Evolutionary conservation across 129 eudicot genomes (phyloP).

Genomic region (Oenanthe sinensis): DNA sequence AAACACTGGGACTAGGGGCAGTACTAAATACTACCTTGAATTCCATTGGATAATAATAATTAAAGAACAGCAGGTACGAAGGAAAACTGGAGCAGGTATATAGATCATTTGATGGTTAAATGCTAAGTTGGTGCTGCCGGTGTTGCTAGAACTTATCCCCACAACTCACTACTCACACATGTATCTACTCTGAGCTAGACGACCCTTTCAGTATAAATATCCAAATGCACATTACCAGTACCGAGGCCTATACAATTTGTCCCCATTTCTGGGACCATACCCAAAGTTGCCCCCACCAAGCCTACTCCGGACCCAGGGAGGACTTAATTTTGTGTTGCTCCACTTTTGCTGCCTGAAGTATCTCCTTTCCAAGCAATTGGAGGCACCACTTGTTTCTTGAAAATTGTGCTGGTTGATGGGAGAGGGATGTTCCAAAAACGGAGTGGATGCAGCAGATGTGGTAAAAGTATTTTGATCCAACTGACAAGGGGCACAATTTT

Average conservation of each 20-base stretch:
- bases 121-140: constrained; percentile 20
- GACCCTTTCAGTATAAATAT: constrained; percentile 23
- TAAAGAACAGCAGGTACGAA: constrained; percentile 27
- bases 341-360: constrained; percentile 64
- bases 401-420: constrained; percentile 28
- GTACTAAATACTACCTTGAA: constrained; percentile 8
- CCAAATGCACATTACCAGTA: too few relatives aligned
- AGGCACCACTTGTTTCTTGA: constrained; percentile 23
- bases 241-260: not conserved
- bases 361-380: constrained; percentile 40
- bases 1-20: constrained; percentile 23
- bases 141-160: constrained; percentile 29
- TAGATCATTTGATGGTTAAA: constrained; percentile 10
- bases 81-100: constrained; percentile 10
- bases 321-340: constrained; percentile 38
- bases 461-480: constrained; percentile 21
- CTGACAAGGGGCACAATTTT: not conserved
- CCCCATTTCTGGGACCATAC: constrained; percentile 16
- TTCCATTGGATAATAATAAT: constrained; percentile 2
- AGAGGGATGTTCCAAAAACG: not conserved
- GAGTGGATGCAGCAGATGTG: constrained; percentile 13
- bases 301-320: constrained; percentile 51
- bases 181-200: constrained; percentile 22
- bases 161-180: constrained; percentile 16
- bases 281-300: constrained; percentile 26